Conservation (phyloP, 108 stramenopile species). For the Aurantiochytrium sp. region DNA sequence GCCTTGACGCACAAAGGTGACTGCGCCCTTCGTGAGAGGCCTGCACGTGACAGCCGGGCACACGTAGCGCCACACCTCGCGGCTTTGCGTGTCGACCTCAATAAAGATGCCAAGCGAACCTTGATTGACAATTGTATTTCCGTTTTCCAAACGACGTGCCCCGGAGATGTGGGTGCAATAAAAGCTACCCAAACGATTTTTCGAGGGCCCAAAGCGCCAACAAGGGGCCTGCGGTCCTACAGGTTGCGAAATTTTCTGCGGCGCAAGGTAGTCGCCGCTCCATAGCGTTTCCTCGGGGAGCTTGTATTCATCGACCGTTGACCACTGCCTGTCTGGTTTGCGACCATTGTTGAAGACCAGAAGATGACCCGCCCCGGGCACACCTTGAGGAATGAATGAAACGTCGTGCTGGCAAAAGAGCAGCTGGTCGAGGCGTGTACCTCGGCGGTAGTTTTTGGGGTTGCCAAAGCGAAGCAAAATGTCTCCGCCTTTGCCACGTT, state of each 20-base stretch:
- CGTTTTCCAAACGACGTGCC: neutral
- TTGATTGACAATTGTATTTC: neutral
- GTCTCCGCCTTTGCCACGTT: neutral
- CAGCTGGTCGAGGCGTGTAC: neutral
- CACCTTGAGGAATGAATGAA: neutral
- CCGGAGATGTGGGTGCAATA: neutral
- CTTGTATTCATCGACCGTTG: neutral
- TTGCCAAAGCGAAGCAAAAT: neutral
- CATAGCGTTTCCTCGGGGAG: neutral
- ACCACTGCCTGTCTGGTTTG: neutral
- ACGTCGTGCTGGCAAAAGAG: constrained; percentile 17
- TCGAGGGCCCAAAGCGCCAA: neutral
- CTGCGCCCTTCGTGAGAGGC: neutral
- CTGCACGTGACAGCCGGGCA: neutral
- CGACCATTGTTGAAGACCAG: constrained; percentile 18
- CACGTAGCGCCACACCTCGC: neutral
- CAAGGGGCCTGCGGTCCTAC: neutral
- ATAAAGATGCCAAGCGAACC: neutral
- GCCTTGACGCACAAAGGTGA: neutral
- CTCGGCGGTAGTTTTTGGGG: neutral
- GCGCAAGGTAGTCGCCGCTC: neutral
- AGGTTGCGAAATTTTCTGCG: neutral
- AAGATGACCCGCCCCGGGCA: neutral
- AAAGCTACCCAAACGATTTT: neutral
- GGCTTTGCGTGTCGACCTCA: neutral